Evolutionary conservation across 306 rosid genomes (phyloP), one percentile per base, ranked within the genome.

Genomic region (Morella rubra): DNA sequence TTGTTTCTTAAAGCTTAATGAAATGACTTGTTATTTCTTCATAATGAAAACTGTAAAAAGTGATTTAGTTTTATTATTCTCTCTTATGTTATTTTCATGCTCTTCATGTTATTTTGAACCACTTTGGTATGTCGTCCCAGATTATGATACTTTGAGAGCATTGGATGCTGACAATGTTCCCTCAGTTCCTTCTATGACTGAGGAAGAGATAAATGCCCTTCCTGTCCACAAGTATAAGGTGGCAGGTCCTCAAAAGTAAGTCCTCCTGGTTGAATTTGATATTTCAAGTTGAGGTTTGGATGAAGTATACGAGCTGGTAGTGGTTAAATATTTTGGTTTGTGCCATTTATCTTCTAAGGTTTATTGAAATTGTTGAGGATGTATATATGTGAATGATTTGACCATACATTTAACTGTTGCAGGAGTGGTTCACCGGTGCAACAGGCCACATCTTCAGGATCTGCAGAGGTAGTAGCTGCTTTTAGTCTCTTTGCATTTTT

Each of bases 191-290:
- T 89, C 98, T 41, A 93, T 93, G 97, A 91, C 87, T 7, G 95
- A 93, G 80, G 93, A 88, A 80, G 95, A 93, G 88, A 93, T 91
- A 77, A 89, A 93, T 80, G 88, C 98, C 75, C 95, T 90, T 78
- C 98, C 96, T 12, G 91, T 91, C 32, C 98, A 93, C 81, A 89
- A 93, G 56, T 89, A 93, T 87, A 93, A 89, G 90, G 89, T 73
- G 76, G 79, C 85, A 70, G 87, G 89, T 81, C 77, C 88, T 59
- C 96, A 89, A 75, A 88, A 47, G 98, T 88, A 92, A 79, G 91
- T 76, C n/a, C 51, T 44, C 18, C 50, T 42, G 50, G 27, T 14
- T 66, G 71, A 66, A 66, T 66, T 1, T 66, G 22, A 66, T 66
- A 1, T 42, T 42, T 66, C 50, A 27, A 66, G 13, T 66, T 66